Base-by-base conservation (phyloP, 495 filamentous ascomycete species). In the Friedmanniomyces simplex region DNA sequence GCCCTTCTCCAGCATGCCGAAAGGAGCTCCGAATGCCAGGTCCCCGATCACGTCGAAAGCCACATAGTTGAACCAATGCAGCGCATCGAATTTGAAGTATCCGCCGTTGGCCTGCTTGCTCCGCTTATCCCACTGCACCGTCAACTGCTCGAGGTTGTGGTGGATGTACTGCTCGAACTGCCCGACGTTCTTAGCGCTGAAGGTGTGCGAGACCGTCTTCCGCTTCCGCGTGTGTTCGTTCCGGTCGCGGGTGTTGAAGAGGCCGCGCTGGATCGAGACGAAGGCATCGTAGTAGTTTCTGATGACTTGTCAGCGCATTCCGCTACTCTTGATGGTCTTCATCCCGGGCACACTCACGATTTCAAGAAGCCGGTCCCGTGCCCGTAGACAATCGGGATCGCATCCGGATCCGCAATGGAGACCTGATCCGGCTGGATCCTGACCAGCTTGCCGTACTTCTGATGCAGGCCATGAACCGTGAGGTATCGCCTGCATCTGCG, bases 1-100 rank as follows among this genome's bases (percentile, higher is more conserved):
- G 28, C 82, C 82, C 22, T 77, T 72, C 37, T 78, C 73, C 7
- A 87, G 69, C 83, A 74, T 74, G 1, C 72, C 72, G 49, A 74
- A 74, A 5, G 72, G 72, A 1, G 64, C 63, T 0, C 72, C 72
- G 50, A 74, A 74, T 11, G 72, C 72, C 58, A 88, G 73, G 64
- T 89, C 85, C 5, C 89, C 89, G 61, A 96, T 96, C 53, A 93
- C 88, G 63, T 96, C 90, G 62, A 96, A 96, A 42, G 90, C 90
- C 11, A 95, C 78, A 69, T 86, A 95, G 72, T 96, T 96, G 79
- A 91, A 93, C 90, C 90, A 96, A 66, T 89, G 79, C 26, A 96
- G 77, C 48, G 83, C 86, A 66, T 95, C 89, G 46, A 95, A 71
- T 55, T 81, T 75, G 11, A 75, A 78, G 63, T 77, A 87, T 21